Base-by-base conservation (phyloP, 352 stramenopile species). In the Detonula confervacea region DNA sequence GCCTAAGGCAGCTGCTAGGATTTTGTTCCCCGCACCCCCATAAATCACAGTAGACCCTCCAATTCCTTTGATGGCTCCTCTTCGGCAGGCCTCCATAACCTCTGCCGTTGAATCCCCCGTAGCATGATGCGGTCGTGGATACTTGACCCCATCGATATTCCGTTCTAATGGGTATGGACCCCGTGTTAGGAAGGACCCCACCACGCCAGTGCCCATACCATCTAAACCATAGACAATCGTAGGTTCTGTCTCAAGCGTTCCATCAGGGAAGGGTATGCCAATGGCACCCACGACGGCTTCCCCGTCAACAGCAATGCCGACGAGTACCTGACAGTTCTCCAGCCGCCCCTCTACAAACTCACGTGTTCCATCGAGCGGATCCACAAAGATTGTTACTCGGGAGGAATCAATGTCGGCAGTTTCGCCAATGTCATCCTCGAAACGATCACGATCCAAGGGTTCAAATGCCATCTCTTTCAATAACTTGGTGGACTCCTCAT, bases 361-460 rank as follows among this genome's bases (percentile, higher is more conserved):
- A 39, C 82, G 83, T 22, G 87, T 93, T 37, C 85, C 87, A 80
- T 93, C 87, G 4, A 93, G 52, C 27, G 87, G 87, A 74, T 93
- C 87, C 12, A 93, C 81, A 60, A 90, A 87, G 37, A 92, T 73
- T 57, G 66, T 90, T 84, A 87, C 51, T 30, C 81, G 71, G 16
- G 74, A 29, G 22, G 25, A 29, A 60, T 72, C 68, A 14, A 80
- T 73, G 39, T 64, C 61, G 16, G 75, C 67, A 71, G 73, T 78
- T 39, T 67, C 54, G n/a, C 27, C 20, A n/a, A 35, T 44, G 6
- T 67, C 52, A 47, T 70, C 27, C 27, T 70, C 46, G 18, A 44
- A 52, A 47, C 52, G 61, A 44, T 20, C 46, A 30, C 51, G 66
- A 27, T 69, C 61, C n/a, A n/a, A n/a, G n/a, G n/a, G n/a, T n/a